Evolutionary conservation across 495 filamentous ascomycete genomes (phyloP), one percentile per base, ranked within the genome.

Genomic region (Annulohypoxylon maeteangense): DNA sequence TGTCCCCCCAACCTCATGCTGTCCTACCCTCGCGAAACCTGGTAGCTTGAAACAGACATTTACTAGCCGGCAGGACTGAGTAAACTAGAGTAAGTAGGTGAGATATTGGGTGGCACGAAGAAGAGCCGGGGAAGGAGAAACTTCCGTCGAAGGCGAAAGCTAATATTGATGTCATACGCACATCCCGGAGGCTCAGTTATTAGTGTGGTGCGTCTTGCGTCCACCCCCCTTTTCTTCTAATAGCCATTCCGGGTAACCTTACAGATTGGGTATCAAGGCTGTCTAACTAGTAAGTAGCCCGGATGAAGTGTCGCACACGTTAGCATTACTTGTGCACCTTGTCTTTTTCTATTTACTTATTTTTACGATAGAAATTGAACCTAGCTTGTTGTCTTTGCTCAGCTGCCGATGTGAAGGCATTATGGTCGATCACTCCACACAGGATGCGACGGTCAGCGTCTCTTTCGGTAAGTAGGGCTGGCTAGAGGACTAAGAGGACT

Each of bases 391-490:
- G 44, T 20, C 8, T 55, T 8, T 22, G 22, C 29, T 34, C 32
- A 57, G 34, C 42, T 60, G 56, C 16, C 27, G 23, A 27, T 38
- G 40, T 34, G 12, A 40, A 11, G 27, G 45, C 32, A 48, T 42
- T 34, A 25, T 22, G 16, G 57, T 68, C 23, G 22, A 38, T 36
- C 59, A 18, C 55, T 44, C 56, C 56, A 47, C 27, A 42, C 25
- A 67, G 57, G 56, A 66, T 71, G 57, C 56, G 32, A 51, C 62
- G 12, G 62, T 62, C 57, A 71, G 62, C 68, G 27, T 57, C 16
- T 34, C 56, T 57, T 29, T 62, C 56, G 68, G 68, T 62, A 62
- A 53, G 62, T 62, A 62, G 29, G 68, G 61, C 68, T 61, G 55
- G 40, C 40, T 14, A 47, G 14, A 45, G 1, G 22, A 23, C 18